phyloP scores from a whole-genome alignment of 495 filamentous ascomycete species.

The Xylaria acuta region DNA sequence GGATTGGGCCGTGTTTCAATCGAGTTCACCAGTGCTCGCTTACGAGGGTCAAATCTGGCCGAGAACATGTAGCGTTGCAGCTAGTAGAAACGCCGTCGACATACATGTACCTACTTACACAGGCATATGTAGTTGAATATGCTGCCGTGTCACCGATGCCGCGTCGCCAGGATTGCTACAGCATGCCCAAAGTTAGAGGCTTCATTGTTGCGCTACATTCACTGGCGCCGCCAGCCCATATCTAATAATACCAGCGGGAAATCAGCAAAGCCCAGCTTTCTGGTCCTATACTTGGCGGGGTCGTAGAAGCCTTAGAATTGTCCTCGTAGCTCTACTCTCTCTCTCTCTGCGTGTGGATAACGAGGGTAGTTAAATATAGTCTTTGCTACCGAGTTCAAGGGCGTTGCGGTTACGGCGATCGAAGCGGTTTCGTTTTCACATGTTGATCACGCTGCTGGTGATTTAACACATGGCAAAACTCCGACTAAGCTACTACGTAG shows the following conservation, averaged over 20 bases:
- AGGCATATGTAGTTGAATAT: conserved; percentile 9
- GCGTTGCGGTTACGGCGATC: not conserved
- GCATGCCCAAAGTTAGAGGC: not conserved
- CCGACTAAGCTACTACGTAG: conserved; percentile 4
- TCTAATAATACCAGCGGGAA: not conserved
- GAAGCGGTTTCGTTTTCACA: not conserved
- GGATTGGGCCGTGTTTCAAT: not conserved
- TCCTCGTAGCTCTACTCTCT: not conserved
- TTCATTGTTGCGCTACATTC: not conserved
- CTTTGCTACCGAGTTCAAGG: not conserved
- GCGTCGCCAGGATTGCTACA: not conserved
- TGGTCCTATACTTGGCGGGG: not conserved
- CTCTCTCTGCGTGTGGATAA: not conserved
- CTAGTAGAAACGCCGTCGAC: not conserved
- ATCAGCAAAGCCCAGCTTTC: not conserved
- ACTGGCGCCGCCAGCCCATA: not conserved
- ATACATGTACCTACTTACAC: not conserved
- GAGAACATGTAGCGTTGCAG: conserved; percentile 14
- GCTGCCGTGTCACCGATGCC: not conserved
- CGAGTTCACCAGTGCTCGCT: not conserved
- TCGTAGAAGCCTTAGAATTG: not conserved
- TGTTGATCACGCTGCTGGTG: not conserved
- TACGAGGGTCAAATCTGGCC: not conserved
- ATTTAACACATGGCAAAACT: not conserved
- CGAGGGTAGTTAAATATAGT: not conserved